phyloP scores from a whole-genome alignment of 1,284 basidiomycete genomes.

The Coniophora puteana region DNA sequence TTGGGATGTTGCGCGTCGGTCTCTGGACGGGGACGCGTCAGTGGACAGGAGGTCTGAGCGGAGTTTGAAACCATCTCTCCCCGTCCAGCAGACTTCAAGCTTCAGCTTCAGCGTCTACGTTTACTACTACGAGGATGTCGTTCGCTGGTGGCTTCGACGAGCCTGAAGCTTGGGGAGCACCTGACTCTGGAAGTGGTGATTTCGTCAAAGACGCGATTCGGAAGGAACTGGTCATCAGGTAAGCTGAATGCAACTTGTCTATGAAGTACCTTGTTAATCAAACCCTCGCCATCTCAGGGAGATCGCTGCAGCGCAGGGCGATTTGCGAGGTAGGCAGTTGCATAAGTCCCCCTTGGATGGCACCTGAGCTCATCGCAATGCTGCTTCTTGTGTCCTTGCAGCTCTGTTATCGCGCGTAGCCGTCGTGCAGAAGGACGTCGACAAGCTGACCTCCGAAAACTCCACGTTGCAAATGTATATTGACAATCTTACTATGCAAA shows the following conservation, averaged over 20 bases:
- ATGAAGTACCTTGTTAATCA: slow-evolving; percentile 2
- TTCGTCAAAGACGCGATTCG: slow-evolving; percentile 68
- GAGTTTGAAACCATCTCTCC: too few species aligned
- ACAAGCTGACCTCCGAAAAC: slow-evolving; percentile 75
- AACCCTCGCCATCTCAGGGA: slow-evolving; percentile 44
- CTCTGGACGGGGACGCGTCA: too few species aligned
- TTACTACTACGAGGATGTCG: too few species aligned
- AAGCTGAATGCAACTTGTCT: slow-evolving; percentile 8
- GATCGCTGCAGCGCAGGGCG: slow-evolving; percentile 67
- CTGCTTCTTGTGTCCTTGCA: slow-evolving; percentile 24
- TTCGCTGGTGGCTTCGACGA: slow-evolving; percentile 52
- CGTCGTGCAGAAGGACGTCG: slow-evolving; percentile 67
- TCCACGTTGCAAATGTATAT: slow-evolving; percentile 85
- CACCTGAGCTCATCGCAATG: slow-evolving; percentile 4
- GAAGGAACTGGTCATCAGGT: slow-evolving; percentile 68
- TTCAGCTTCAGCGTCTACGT: too few species aligned
- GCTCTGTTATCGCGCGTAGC: slow-evolving; percentile 67
- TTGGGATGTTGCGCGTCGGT: too few species aligned
- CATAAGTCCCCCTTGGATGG: not conserved
- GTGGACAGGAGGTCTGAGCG: too few species aligned
- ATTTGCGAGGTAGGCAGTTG: slow-evolving; percentile 56
- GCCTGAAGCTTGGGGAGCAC: slow-evolving; percentile 55
- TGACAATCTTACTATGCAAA: slow-evolving; percentile 81
- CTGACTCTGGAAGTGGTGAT: slow-evolving; percentile 47
- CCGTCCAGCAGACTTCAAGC: too few species aligned